Percentiles rank a stretch among this genome's conserved stretches.
phyloP scores from a whole-genome alignment of 441 rosid species.

The Lepidium campestre region DNA sequence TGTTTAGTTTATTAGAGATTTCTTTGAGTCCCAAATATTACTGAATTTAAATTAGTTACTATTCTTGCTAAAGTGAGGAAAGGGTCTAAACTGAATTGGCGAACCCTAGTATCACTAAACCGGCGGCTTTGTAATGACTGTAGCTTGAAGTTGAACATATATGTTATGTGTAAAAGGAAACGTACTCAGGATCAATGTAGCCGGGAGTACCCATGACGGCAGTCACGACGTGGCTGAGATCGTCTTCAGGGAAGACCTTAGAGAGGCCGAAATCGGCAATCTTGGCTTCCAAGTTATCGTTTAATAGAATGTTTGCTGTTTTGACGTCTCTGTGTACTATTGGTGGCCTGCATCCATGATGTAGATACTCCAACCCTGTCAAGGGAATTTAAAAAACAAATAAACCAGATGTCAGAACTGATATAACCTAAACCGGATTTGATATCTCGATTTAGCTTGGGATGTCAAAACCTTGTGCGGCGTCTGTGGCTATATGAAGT shows the following conservation, averaged over 20 bases:
- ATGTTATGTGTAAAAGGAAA: background rate
- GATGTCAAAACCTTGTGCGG: constrained; percentile 43
- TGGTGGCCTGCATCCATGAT: constrained; percentile 44
- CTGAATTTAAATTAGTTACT: background rate
- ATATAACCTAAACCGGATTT: background rate
- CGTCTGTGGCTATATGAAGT: constrained; percentile 43
- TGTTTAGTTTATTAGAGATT: background rate
- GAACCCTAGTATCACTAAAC: too few relatives aligned
- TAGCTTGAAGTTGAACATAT: background rate
- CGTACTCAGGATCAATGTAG: constrained; percentile 45
- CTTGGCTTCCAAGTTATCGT: constrained; percentile 46
- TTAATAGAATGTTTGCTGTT: constrained; percentile 36
- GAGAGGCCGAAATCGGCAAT: constrained; percentile 59
- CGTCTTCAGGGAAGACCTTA: constrained; percentile 30
- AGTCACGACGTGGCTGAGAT: constrained; percentile 24
- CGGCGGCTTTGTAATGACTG: background rate
- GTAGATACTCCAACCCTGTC: constrained; percentile 44
- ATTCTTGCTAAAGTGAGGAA: background rate
- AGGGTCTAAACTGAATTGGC: too few relatives aligned
- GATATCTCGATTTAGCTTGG: background rate
- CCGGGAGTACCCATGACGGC: constrained; percentile 38
- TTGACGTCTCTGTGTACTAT: constrained; percentile 47
- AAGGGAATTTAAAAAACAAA: background rate
- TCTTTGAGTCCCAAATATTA: background rate
- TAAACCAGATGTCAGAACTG: background rate